These are phyloP conservation scores for Moniliophthora roreri DNA, from an alignment of 1,284 basidiomycete genomes.

Conservation along the genomic window DNA sequence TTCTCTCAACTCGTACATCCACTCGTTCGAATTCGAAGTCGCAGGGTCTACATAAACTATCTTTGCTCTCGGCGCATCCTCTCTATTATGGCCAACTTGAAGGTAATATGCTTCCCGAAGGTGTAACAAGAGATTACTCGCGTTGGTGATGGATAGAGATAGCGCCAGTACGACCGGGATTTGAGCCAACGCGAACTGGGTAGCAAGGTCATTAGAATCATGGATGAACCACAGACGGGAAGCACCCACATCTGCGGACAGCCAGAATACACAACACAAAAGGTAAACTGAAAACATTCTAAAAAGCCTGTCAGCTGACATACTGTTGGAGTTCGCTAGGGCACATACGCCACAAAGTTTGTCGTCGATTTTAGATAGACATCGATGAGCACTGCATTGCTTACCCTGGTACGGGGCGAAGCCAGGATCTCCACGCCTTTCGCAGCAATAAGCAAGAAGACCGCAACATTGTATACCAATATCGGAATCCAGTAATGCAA, in stretches of 20 bases:
- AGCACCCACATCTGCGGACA: background rate
- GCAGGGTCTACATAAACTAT: background rate
- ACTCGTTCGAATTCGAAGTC: background rate
- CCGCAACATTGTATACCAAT: constrained; percentile 5
- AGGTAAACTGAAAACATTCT: constrained; percentile 1
- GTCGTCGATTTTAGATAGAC: background rate
- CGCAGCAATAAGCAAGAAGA: constrained; percentile 2
- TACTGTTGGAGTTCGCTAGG: background rate
- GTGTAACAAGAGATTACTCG: constrained; percentile 1
- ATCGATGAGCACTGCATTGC: background rate
- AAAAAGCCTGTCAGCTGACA: too few species aligned
- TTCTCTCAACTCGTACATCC: constrained; percentile 5
- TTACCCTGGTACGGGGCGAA: background rate
- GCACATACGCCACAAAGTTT: background rate
- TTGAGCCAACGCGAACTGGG: constrained; percentile 1
- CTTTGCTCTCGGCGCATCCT: background rate
- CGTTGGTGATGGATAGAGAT: constrained; percentile 2
- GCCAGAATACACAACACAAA: constrained; percentile 1
- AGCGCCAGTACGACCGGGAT: background rate
- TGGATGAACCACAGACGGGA: background rate
- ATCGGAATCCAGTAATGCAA: constrained; percentile 10
- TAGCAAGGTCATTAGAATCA: background rate
- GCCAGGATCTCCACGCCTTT: constrained; percentile 8
- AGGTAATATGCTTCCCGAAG: background rate
- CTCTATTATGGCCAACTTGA: background rate